Evolutionary conservation across 148 eudicot genomes (phyloP).

Genomic region (Agrostemma githago): DNA sequence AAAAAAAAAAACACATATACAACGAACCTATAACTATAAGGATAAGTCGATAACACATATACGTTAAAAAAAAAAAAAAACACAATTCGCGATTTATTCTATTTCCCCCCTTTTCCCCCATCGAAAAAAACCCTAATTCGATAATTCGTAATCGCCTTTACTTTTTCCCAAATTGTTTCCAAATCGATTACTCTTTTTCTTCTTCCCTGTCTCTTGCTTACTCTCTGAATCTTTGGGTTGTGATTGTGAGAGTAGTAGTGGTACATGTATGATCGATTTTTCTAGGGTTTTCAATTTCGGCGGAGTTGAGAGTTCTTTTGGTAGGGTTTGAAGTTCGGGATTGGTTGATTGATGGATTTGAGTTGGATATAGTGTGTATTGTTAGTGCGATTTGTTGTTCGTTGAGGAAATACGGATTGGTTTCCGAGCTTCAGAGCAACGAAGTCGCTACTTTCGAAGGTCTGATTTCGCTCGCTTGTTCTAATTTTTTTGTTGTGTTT

Average conservation of each 20-base stretch:
- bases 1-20: background rate
- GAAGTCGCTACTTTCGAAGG: conserved; percentile 15
- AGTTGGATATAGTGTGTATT: background rate
- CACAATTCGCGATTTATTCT: background rate
- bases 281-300: conserved; percentile 9
- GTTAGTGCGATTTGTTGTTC: conserved; percentile 19
- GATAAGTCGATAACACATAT: background rate
- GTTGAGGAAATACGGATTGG: conserved; percentile 6
- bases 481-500: background rate
- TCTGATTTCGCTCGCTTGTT: conserved; percentile 22
- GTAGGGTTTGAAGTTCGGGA: conserved; percentile 12
- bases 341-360: background rate
- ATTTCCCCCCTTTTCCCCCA: background rate
- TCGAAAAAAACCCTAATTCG: background rate
- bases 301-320: background rate
- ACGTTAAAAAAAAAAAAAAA: background rate
- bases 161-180: conserved; percentile 8
- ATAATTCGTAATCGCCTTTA: background rate
- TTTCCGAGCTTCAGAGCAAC: conserved; percentile 16
- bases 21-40: background rate
- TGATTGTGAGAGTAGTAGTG: background rate
- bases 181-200: background rate
- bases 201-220: background rate
- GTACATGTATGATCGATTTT: background rate
- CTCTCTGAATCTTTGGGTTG: too few species aligned